Conservation (phyloP, 257 asterid species). For the Anisodus tanguticus region DNA sequence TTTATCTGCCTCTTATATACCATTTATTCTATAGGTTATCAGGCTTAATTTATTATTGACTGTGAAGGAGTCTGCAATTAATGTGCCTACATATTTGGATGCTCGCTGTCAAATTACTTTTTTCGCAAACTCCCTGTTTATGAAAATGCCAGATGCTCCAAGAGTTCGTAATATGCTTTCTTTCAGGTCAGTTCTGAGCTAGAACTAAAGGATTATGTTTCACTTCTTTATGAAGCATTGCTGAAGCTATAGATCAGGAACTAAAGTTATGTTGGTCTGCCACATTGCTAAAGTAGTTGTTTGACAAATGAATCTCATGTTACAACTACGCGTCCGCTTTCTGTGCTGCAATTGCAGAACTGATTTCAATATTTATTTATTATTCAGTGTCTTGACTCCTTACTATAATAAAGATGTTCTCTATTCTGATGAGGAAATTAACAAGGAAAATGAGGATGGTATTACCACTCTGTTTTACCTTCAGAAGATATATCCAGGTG, state of each 20-base stretch:
- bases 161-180: slow-evolving; percentile 97
- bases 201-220: slow-evolving; percentile 30
- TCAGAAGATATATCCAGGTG: slow-evolving; percentile 94
- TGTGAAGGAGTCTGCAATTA: slow-evolving; percentile 93
- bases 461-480: slow-evolving; percentile 87
- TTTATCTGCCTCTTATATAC: slow-evolving; percentile 26
- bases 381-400: slow-evolving; percentile 88
- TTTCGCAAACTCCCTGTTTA: slow-evolving; percentile 92
- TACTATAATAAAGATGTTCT: slow-evolving; percentile 88
- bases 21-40: slow-evolving; percentile 63
- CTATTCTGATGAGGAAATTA: slow-evolving; percentile 88
- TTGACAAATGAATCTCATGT: slow-evolving; percentile 27
- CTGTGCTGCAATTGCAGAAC: not conserved
- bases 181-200: slow-evolving; percentile 72
- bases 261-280: slow-evolving; percentile 17
- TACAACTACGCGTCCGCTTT: not conserved
- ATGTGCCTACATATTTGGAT: slow-evolving; percentile 90
- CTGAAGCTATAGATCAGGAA: slow-evolving; percentile 27
- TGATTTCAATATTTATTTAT: slow-evolving; percentile 34
- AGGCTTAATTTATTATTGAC: slow-evolving; percentile 95
- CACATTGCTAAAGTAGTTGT: not conserved
- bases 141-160: slow-evolving; percentile 96
- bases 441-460: slow-evolving; percentile 93
- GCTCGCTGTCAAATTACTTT: slow-evolving; percentile 96
- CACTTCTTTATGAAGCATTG: slow-evolving; percentile 30